Evolutionary conservation across 768 basidiomycete genomes (phyloP).

Genomic region (Naganishia randhawae): DNA sequence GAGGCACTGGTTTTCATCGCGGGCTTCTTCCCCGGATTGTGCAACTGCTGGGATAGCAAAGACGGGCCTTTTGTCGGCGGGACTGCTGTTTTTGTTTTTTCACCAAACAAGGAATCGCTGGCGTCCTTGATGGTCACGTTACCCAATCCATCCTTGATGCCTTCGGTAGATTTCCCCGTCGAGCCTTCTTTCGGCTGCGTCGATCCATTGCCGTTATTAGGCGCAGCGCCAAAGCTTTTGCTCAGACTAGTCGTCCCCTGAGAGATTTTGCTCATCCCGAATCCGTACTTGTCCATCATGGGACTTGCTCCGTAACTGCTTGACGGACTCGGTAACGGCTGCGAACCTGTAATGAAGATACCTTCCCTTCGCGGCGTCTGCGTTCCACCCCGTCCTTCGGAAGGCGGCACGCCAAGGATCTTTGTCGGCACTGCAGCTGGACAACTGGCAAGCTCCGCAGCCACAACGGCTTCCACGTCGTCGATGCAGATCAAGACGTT

Average conservation of each 20-base stretch:
- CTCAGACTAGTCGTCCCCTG: slow-evolving; percentile 29
- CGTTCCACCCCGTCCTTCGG: slow-evolving; percentile 88
- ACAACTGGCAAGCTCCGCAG: slow-evolving; percentile 65
- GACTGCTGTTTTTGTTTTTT: slow-evolving; percentile 43
- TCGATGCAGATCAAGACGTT: slow-evolving; percentile 97
- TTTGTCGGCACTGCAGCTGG: slow-evolving; percentile 65
- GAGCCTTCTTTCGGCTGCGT: slow-evolving; percentile 4
- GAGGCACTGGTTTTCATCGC: slow-evolving; percentile 24
- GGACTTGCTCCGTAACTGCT: slow-evolving; percentile 68
- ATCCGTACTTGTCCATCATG: slow-evolving; percentile 78
- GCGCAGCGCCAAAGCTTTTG: slow-evolving; percentile 24
- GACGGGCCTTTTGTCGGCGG: slow-evolving; percentile 59
- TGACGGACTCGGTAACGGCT: slow-evolving; percentile 76
- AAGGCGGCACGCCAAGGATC: slow-evolving; percentile 82
- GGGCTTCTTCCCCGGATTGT: slow-evolving; percentile 32
- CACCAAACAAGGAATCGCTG: slow-evolving; percentile 40
- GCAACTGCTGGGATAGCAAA: slow-evolving; percentile 66
- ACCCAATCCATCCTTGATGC: slow-evolving; percentile 56
- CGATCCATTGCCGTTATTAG: background rate
- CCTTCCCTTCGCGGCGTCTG: slow-evolving; percentile 83
- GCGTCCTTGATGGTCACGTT: slow-evolving; percentile 50
- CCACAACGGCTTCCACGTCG: slow-evolving; percentile 89
- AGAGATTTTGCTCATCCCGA: slow-evolving; percentile 87
- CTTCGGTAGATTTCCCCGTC: slow-evolving; percentile 55
- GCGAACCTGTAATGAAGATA: slow-evolving; percentile 84